Base-by-base conservation (phyloP, 495 filamentous ascomycete species). In the Staphylotrichum tortipilum region DNA sequence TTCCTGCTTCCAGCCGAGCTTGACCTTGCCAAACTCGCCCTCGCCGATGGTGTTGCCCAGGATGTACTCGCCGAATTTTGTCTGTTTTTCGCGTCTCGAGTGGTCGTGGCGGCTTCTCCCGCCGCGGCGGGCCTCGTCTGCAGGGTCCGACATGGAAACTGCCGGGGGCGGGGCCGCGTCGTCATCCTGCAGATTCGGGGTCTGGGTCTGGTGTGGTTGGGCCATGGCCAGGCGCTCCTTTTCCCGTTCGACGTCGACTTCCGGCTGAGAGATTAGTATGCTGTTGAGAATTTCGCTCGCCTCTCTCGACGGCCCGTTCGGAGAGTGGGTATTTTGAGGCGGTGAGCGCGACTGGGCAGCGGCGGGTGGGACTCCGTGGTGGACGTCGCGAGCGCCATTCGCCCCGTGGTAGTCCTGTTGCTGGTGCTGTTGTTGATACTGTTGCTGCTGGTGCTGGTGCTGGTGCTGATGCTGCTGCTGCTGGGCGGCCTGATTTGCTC, bases 11-110 rank as follows among this genome's bases (percentile, higher is more conserved):
- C 94, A 99, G n/a, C 92, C 92, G 58, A 99, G 78, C 67, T 96
- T 97, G 57, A 99, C 92, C 62, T 99, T 99, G 44, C 92, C 92
- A 64, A 99, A 99, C 61, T 99, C 92, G 28, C 92, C 92, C 71
- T 97, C 92, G 41, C 92, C 92, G 23, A 99, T 82, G n/a, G 91
- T 96, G 58, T 95, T 89, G 4, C 92, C 92, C 8, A 99, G 75
- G 49, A 92, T 88, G 62, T 95, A 99, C 22, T 94, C 87, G 31
- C 92, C 94, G 63, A 97, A 97, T 12, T 82, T 86, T 18, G 82
- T 89, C 51, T 89, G 87, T 69, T 94, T 97, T 40, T 79, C 74
- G 14, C 72, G 67, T 30, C 64, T 62, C 0, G 71, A 70, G 67
- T 90, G 85, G 58, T 94, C 88, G 55, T 94, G 88, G 26, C 89